These are phyloP conservation scores for Ustilago hordei DNA, from an alignment of 1,284 basidiomycete species.

Conservation along the genomic window DNA sequence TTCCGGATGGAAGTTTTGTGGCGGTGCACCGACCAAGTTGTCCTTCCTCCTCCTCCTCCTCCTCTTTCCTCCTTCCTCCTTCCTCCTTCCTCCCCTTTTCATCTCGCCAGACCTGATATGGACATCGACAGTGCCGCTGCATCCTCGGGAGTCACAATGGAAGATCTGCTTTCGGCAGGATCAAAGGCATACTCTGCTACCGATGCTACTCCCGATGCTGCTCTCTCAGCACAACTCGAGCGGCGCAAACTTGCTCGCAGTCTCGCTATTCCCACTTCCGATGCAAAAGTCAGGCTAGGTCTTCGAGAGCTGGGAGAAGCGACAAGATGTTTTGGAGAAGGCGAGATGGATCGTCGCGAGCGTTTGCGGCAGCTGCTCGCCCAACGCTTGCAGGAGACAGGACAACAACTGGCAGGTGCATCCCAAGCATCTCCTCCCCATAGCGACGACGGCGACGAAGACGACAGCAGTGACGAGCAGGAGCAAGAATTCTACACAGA, in stretches of 20 bases:
- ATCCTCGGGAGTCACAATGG: constrained; percentile 37
- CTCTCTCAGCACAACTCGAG: constrained; percentile 55
- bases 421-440: constrained; percentile 74
- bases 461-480: constrained; percentile 73
- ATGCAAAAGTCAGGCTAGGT: constrained; percentile 86
- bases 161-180: constrained; percentile 33
- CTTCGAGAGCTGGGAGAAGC: constrained; percentile 94
- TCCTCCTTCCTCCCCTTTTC: no score
- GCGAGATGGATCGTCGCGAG: constrained; percentile 79
- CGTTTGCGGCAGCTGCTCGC: constrained; percentile 85
- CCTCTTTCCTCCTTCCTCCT: no score
- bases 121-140: constrained; percentile 20
- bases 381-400: constrained; percentile 21
- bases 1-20: no score
- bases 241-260: constrained; percentile 83
- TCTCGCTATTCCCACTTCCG: constrained; percentile 96
- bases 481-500: constrained; percentile 97
- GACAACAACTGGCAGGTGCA: constrained; percentile 72
- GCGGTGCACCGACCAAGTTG: no score
- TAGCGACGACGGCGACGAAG: constrained; percentile 52
- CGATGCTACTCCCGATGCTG: constrained; percentile 42
- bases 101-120: constrained; percentile 5
- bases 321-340: constrained; percentile 96
- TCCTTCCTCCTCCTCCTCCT: no score
- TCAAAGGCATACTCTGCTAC: constrained; percentile 35